These are phyloP conservation scores for Dictyostelium discoideum DNA, from an alignment of 78 protist species.

Conservation along the genomic window dicty_2.7 NC_007091.3:3536001-3536500, in stretches of 20 bases:
- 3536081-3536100: slow-evolving; percentile 59
- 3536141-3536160: not conserved
- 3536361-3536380: slow-evolving; percentile 1
- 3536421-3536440: not conserved
- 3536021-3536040: slow-evolving; percentile 49
- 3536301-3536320: not conserved
- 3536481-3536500: not conserved
- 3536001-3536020: slow-evolving; percentile 60
- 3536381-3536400: not conserved
- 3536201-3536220: not conserved
- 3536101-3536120: slow-evolving; percentile 44
- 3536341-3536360: not conserved
- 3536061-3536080: slow-evolving; percentile 49
- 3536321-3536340: not conserved
- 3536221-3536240: not conserved
- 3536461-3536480: no score
- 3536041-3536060: slow-evolving; percentile 13
- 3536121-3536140: slow-evolving; percentile 25
- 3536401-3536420: not conserved
- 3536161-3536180: not conserved
- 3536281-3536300: slow-evolving; percentile 2
- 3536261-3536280: slow-evolving; percentile 25
- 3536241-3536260: not conserved
- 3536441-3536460: no score
- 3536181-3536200: not conserved